Percentiles rank a stretch among this genome's conserved stretches.
Conservation (phyloP, 176 grass and related monocot genomes). For the Oryza longistaminata region DNA sequence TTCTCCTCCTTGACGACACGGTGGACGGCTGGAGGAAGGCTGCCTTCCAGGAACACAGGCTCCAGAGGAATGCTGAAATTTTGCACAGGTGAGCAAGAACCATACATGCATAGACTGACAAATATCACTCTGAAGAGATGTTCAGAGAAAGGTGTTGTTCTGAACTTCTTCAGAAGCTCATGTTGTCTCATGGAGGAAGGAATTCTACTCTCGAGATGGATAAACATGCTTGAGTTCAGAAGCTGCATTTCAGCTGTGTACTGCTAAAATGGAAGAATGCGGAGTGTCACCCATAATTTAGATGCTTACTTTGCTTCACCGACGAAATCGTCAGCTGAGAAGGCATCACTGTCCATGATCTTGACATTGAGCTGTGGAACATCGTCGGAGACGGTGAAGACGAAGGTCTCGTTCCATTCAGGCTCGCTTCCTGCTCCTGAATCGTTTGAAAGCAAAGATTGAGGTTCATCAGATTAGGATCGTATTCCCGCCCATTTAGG, state of each 20-base stretch:
- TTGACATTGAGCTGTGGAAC: conserved; percentile 52
- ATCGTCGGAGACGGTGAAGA: conserved; percentile 58
- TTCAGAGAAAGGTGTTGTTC: neutral
- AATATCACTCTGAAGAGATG: neutral
- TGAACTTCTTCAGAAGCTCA: conserved; percentile 10
- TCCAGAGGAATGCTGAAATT: conserved; percentile 64
- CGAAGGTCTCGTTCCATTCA: conserved; percentile 91
- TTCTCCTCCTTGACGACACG: conserved; percentile 72
- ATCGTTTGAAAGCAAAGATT: neutral
- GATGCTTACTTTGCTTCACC: conserved; percentile 65
- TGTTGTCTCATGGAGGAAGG: neutral
- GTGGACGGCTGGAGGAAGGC: conserved; percentile 56
- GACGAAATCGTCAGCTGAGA: conserved; percentile 69
- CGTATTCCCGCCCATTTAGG: neutral
- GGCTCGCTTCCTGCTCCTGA: conserved; percentile 67
- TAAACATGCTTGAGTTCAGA: neutral
- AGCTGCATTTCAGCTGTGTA: neutral
- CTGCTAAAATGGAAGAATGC: neutral
- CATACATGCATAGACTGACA: neutral
- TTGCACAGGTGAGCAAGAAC: neutral
- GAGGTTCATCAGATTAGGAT: conserved; percentile 3
- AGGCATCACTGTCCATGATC: conserved; percentile 78
- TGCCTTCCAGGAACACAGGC: conserved; percentile 59
- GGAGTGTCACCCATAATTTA: neutral
- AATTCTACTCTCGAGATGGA: neutral